Base-by-base conservation (phyloP, 2,329 filamentous ascomycete species). In the Ramichloridium luteum region DNA sequence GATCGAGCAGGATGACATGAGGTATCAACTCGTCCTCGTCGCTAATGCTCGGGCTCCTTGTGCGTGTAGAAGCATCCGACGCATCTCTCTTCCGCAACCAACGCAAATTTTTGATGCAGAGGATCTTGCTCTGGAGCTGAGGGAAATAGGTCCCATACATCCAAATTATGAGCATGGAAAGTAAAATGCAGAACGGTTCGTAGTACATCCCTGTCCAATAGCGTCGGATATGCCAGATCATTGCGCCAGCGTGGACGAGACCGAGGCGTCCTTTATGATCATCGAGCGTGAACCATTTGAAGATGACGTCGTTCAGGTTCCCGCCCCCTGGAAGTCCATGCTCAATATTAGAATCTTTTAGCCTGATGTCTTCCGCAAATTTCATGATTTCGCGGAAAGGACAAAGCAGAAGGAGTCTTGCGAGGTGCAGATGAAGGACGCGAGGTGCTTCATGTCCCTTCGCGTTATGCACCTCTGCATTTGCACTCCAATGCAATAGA, bases 1-100 rank as follows among this genome's bases (percentile, higher is more conserved):
- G 34, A 12, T 45, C 42, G 25, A 45, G 36, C 14, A 41, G 37
- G 31, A 45, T 45, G 16, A 30, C 33, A n/a, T 38, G 33, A 9
- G 42, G 42, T 13, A 34, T 28, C 17, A 36, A 29, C 14, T 39
- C 39, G 26, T 41, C 36, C n/a, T 38, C 39, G 14, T 34, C 37
- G 13, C 30, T 31, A 5, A 30, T 30, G 6, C 15, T 22, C 4
- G 25, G 6, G 5, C 13, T 20, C n/a, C n/a, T n/a, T n/a, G n/a
- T n/a, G n/a, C n/a, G n/a, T n/a, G n/a, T n/a, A n/a, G n/a, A n/a
- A n/a, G n/a, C n/a, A n/a, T n/a, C n/a, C n/a, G n/a, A n/a, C n/a
- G n/a, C n/a, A n/a, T n/a, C n/a, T n/a, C n/a, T n/a, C n/a, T n/a
- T n/a, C n/a, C n/a, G n/a, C n/a, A n/a, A n/a, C n/a, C n/a, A n/a